Evolutionary conservation across 129 eudicot species (phyloP), one percentile per base, ranked within the genome.

Genomic region (Calendula officinalis): DNA sequence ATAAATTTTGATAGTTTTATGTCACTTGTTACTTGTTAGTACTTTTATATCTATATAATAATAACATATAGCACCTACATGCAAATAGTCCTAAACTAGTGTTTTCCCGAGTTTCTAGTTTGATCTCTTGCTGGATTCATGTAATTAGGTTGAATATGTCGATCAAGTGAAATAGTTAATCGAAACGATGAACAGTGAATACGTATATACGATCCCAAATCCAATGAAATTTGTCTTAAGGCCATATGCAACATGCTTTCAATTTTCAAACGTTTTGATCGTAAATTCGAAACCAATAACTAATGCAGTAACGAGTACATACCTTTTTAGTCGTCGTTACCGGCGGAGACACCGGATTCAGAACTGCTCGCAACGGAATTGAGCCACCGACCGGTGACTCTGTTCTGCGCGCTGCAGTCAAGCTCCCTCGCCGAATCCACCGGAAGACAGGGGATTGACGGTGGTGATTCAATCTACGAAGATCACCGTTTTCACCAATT

Each of bases 341-440:
- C 30, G 88, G 82, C 9, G 86, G 84, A 7, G 95, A 79, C 37
- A 81, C 81, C 3, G 91, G 89, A 69, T 77, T 80, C 17, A 86
- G 82, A 0, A 86, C 69, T 5, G 91, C 89, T 61, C 59, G 81
- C 3, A 76, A 32, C 14, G 43, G 81, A 39, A 59, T 12, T 11
- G 35, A 75, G 44, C 60, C 67, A 47, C 78, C 64, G 12, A 11
- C 13, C 7, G 4, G 57, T 12, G 68, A 71, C 59, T 55, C 65
- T 4, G 10, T 12, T 17, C 64, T 60, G 16, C 69, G 15, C 13
- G 14, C 48, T 67, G 69, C 55, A 53, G 60, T 64, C 40, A 43
- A 40, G 46, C 12, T 60, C 70, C 79, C 64, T 60, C 14, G 60
- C 15, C 61, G n/a, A 15, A 40, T 50, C 56, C 62, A 40, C 56